phyloP scores from a whole-genome alignment of 2,329 filamentous ascomycete species.

The Mycosphaerelloides madeirae region DNA sequence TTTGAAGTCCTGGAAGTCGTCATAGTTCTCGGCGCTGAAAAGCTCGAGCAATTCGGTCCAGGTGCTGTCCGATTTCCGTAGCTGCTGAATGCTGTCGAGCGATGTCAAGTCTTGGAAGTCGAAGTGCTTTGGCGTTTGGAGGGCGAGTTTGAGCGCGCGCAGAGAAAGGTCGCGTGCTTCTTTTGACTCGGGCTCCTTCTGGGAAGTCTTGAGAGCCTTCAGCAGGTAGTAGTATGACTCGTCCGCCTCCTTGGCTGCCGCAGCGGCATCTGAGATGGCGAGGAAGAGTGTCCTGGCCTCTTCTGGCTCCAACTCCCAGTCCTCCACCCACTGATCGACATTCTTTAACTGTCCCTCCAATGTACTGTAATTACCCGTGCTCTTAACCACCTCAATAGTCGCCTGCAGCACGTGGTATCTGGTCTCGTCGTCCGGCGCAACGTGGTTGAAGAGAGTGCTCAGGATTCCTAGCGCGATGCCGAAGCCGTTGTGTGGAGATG shows the following conservation, averaged over 20 bases:
- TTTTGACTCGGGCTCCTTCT: conserved; percentile 51
- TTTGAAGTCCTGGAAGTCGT: conserved; percentile 93
- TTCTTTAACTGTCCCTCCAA: conserved; percentile 78
- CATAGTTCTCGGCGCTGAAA: conserved; percentile 87
- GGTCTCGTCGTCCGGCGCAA: conserved; percentile 68
- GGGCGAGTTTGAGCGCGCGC: conserved; percentile 62
- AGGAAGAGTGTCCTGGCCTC: conserved; percentile 81
- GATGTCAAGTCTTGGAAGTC: conserved; percentile 69
- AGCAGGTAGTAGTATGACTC: conserved; percentile 69
- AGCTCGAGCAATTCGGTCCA: conserved; percentile 93
- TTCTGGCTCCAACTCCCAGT: conserved; percentile 78
- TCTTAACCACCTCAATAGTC: conserved; percentile 76
- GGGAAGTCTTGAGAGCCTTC: conserved; percentile 71
- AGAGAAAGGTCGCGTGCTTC: conserved; percentile 58
- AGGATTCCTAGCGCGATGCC: conserved; percentile 85
- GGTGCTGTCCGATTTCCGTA: conserved; percentile 75
- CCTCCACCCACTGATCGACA: conserved; percentile 73
- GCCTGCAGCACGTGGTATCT: conserved; percentile 88
- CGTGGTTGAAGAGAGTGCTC: conserved; percentile 94
- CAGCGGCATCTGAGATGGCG: conserved; percentile 73
- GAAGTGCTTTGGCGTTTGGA: conserved; percentile 61
- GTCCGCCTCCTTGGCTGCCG: conserved; percentile 71
- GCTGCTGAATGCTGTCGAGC: conserved; percentile 74
- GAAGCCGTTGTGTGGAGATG: conserved; percentile 78
- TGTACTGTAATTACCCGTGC: conserved; percentile 62